Evolutionary conservation across 2,329 filamentous ascomycete species (phyloP).

Genomic region (Pestalotiopsis sp.): DNA sequence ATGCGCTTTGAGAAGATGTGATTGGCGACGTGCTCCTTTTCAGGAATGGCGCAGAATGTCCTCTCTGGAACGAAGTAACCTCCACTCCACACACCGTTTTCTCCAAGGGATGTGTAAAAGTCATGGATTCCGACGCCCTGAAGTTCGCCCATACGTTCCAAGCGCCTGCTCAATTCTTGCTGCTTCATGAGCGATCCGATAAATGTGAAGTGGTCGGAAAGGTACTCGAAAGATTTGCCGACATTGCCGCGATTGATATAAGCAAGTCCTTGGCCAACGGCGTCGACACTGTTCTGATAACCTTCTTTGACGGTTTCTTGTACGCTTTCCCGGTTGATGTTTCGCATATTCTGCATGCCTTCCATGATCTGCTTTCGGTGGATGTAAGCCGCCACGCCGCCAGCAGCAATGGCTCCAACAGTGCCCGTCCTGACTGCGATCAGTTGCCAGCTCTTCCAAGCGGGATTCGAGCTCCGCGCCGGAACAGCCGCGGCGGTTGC

Average conservation of each 20-base stretch:
- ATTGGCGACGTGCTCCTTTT: slow-evolving; percentile 45
- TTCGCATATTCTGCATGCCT: slow-evolving; percentile 47
- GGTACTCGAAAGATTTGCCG: slow-evolving; percentile 74
- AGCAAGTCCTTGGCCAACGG: slow-evolving; percentile 55
- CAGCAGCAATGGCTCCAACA: slow-evolving; percentile 78
- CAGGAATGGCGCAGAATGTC: slow-evolving; percentile 78
- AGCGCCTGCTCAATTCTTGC: slow-evolving; percentile 69
- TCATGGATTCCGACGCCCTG: slow-evolving; percentile 71
- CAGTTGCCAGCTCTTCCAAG: slow-evolving; percentile 58
- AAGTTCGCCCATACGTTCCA: slow-evolving; percentile 63
- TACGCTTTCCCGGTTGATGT: slow-evolving; percentile 49
- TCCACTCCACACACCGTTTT: slow-evolving; percentile 66
- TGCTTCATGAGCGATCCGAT: slow-evolving; percentile 78
- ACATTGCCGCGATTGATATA: slow-evolving; percentile 62
- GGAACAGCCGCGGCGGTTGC: slow-evolving; percentile 17
- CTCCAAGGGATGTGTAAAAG: slow-evolving; percentile 76
- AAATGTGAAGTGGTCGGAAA: slow-evolving; percentile 83
- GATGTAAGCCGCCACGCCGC: slow-evolving; percentile 79
- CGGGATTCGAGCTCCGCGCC: slow-evolving; percentile 33
- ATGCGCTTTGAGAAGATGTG: slow-evolving; percentile 54
- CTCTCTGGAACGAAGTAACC: slow-evolving; percentile 66
- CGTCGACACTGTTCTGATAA: slow-evolving; percentile 51
- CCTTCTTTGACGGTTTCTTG: slow-evolving; percentile 49
- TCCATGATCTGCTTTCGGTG: slow-evolving; percentile 70
- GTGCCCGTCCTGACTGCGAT: slow-evolving; percentile 82